Base-by-base conservation (phyloP, 2,329 filamentous ascomycete species). In the Blastomyces silverae region DNA sequence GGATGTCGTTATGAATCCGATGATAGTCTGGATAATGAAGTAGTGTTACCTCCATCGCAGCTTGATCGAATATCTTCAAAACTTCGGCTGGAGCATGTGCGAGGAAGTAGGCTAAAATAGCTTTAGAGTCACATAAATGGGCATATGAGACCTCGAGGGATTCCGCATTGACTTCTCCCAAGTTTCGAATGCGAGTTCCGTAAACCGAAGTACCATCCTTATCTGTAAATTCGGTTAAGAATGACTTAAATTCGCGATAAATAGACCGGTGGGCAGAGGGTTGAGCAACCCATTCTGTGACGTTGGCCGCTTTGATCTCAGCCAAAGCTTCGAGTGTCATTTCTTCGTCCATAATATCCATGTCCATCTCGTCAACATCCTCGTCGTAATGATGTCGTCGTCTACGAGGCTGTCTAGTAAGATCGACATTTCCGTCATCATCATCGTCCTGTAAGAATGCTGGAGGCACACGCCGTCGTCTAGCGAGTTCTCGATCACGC, bases 1-100 rank as follows among this genome's bases (percentile, higher is more conserved):
- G 94, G 63, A 99, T 96, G 77, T 99, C 94, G 37, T 92, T 90
- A 77, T 97, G 94, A 71, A 99, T 99, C 67, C 92, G 90, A 76
- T 96, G 92, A 76, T 99, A 99, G 76, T 97, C 92, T 1, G 92
- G 93, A 78, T 97, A 99, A 76, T 97, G 92, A 64, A 97, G 87
- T 28, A 97, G 85, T 5, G 95, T 93, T 48, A 95, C 92, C 68
- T 99, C 94, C 86, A 99, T 93, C 65, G 94, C 93, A 3, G 97
- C 93, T 69, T 96, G 88, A 71, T 99, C 94, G 73, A 99, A 97
- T 60, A 99, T 88, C 76, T 94, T 94, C 67, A 99, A 84, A 74
- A 97, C 90, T 77, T 97, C 93, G n/a, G 90, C 86, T 0, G 94
- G 94, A 0, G 93, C 92, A 73, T 97, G 99, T 69, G 93, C 93